Conservation (phyloP, 805 yeast species). For the Suhomyces sp. region DNA sequence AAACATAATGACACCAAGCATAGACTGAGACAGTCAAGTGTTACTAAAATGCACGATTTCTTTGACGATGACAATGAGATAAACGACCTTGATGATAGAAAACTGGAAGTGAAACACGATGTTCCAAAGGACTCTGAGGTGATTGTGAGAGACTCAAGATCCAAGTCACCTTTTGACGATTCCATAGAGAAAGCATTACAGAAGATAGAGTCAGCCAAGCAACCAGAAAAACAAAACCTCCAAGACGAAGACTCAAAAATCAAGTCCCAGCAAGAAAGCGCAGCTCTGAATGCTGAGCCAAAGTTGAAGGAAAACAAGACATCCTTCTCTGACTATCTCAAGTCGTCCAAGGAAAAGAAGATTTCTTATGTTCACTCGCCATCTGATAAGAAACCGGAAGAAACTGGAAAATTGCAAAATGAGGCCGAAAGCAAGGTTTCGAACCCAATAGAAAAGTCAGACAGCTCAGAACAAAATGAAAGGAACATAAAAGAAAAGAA, state of each 20-base stretch:
- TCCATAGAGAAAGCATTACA: neutral
- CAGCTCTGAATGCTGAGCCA: neutral
- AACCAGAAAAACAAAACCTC: neutral
- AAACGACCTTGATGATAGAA: neutral
- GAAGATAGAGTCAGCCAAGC: neutral
- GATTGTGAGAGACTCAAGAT: neutral
- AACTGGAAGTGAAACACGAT: too few relatives aligned
- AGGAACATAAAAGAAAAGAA: too few relatives aligned
- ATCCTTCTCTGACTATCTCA: constrained; percentile 7
- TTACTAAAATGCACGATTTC: constrained; percentile 13
- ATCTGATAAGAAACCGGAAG: neutral
- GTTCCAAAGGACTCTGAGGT: too few relatives aligned
- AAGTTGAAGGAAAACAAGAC: constrained; percentile 3
- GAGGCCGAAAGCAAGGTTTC: too few relatives aligned
- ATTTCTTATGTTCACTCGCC: neutral
- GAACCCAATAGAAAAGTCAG: too few relatives aligned
- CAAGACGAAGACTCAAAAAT: neutral
- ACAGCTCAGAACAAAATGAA: neutral
- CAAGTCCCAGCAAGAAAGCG: neutral
- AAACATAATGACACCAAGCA: constrained; percentile 4
- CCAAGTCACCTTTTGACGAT: neutral
- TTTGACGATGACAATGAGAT: constrained; percentile 12
- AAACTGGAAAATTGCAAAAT: neutral
- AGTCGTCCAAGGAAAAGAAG: constrained; percentile 5
- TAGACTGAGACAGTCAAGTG: neutral